Percentiles rank a stretch among this genome's conserved stretches.
These are phyloP conservation scores for Setaria viridis DNA, from an alignment of 202 grass and related monocot genomes.

Conservation along the genomic window DNA sequence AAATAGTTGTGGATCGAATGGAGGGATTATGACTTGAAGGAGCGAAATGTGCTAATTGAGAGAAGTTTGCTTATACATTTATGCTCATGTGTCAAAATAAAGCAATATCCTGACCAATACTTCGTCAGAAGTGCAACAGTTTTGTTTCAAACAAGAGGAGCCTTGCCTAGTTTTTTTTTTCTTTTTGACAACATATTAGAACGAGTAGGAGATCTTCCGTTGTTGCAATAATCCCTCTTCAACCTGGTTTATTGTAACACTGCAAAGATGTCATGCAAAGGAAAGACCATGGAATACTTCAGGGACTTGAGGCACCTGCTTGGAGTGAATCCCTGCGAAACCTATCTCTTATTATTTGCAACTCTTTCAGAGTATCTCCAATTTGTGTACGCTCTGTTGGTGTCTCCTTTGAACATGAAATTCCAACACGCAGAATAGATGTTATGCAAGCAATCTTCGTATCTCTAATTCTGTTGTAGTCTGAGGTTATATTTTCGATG, in stretches of 20 bases:
- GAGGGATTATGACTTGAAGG: too few relatives aligned
- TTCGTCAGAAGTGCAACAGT: too few relatives aligned
- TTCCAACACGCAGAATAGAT: conserved; percentile 30
- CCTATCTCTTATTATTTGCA: conserved; percentile 11
- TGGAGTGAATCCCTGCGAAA: background rate
- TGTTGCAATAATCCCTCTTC: background rate
- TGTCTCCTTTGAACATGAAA: conserved; percentile 35
- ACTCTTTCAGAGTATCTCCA: conserved; percentile 20
- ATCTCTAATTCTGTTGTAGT: background rate
- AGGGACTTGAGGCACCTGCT: background rate
- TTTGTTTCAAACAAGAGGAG: too few relatives aligned
- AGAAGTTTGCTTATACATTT: too few relatives aligned
- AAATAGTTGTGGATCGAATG: too few relatives aligned
- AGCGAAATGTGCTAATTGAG: too few relatives aligned
- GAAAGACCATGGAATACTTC: background rate
- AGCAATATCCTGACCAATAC: too few relatives aligned
- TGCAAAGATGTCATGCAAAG: background rate
- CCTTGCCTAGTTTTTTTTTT: too few relatives aligned
- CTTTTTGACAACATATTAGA: too few relatives aligned
- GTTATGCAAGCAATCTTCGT: background rate
- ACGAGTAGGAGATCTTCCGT: background rate
- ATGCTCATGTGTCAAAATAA: too few relatives aligned
- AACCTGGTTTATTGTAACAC: background rate
- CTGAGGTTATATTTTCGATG: background rate
- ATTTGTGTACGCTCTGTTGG: conserved; percentile 35